Conservation (phyloP, 495 filamentous ascomycete genomes). For the Xylaria curta region DNA sequence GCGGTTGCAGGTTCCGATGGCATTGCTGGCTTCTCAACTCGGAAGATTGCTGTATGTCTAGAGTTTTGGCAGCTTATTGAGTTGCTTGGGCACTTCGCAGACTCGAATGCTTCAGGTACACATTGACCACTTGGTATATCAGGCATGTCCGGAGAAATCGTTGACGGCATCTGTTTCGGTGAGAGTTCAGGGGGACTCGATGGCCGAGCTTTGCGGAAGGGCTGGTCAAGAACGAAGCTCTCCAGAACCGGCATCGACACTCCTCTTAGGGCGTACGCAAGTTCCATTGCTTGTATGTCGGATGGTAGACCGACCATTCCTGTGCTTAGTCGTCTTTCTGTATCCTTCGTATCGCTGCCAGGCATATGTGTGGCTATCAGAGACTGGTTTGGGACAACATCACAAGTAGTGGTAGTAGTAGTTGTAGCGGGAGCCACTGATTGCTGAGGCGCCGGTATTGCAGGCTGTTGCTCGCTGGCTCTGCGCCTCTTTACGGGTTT, state of each 20-base stretch:
- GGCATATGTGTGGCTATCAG: conserved; percentile 2
- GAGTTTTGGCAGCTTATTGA: not conserved
- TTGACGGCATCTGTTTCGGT: conserved; percentile 41
- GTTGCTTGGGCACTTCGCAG: not conserved
- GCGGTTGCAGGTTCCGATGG: not conserved
- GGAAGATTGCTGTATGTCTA: not conserved
- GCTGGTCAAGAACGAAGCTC: conserved; percentile 36
- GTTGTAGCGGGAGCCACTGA: conserved; percentile 15
- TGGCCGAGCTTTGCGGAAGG: conserved; percentile 34
- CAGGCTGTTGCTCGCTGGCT: conserved; percentile 32
- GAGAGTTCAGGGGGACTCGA: conserved; percentile 38
- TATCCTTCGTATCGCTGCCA: conserved; percentile 23
- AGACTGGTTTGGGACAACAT: conserved; percentile 8
- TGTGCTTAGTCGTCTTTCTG: conserved; percentile 42
- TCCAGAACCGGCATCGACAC: conserved; percentile 44
- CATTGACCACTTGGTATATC: not conserved
- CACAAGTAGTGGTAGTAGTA: not conserved
- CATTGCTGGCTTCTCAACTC: conserved; percentile 7
- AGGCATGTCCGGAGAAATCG: conserved; percentile 23
- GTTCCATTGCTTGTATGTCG: conserved; percentile 33
- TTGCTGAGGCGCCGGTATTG: conserved; percentile 9
- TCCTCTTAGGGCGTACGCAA: conserved; percentile 33
- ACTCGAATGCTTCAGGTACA: not conserved
- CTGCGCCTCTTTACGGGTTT: conserved; percentile 50
- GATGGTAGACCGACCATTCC: conserved; percentile 43